phyloP scores from a whole-genome alignment of 2,329 filamentous ascomycete genomes.

The Fusarium sp. region DNA sequence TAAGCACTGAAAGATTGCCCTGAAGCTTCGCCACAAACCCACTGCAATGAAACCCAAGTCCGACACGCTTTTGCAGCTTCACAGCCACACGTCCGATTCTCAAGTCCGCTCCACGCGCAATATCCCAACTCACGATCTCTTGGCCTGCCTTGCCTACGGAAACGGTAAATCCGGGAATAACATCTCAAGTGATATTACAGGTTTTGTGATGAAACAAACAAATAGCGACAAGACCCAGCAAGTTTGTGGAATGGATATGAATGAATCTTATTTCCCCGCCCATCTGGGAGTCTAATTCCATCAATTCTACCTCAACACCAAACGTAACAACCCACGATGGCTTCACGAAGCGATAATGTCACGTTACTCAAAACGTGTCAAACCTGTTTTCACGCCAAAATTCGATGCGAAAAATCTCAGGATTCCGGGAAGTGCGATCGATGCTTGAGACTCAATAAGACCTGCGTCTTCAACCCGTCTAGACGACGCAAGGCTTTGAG shows the following conservation, averaged over 20 bases:
- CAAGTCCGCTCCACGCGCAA: slow-evolving; percentile 18
- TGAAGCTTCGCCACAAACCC: slow-evolving; percentile 12
- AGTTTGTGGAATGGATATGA: slow-evolving; percentile 9
- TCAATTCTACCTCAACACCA: background rate
- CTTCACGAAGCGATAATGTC: slow-evolving; percentile 24
- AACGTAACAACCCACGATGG: slow-evolving; percentile 13
- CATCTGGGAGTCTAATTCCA: slow-evolving; percentile 5
- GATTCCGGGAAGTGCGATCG: slow-evolving; percentile 51
- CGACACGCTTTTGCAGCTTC: slow-evolving; percentile 1
- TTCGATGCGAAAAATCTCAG: slow-evolving; percentile 52
- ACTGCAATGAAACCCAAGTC: slow-evolving; percentile 5
- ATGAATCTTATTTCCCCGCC: slow-evolving; percentile 22
- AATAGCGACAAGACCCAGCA: background rate
- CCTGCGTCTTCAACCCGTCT: slow-evolving; percentile 50
- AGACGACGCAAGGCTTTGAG: slow-evolving; percentile 45
- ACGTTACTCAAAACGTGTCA: slow-evolving; percentile 51
- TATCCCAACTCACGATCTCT: background rate
- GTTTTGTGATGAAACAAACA: slow-evolving; percentile 6
- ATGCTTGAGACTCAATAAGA: slow-evolving; percentile 51
- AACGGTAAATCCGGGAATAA: slow-evolving; percentile 2
- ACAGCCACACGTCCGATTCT: slow-evolving; percentile 17
- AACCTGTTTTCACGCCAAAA: slow-evolving; percentile 53
- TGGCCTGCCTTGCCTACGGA: slow-evolving; percentile 13
- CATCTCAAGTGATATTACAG: slow-evolving; percentile 1
- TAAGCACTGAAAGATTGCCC: background rate